phyloP scores from a whole-genome alignment of 257 asterid species.

The Nicotiana otophora region DNA sequence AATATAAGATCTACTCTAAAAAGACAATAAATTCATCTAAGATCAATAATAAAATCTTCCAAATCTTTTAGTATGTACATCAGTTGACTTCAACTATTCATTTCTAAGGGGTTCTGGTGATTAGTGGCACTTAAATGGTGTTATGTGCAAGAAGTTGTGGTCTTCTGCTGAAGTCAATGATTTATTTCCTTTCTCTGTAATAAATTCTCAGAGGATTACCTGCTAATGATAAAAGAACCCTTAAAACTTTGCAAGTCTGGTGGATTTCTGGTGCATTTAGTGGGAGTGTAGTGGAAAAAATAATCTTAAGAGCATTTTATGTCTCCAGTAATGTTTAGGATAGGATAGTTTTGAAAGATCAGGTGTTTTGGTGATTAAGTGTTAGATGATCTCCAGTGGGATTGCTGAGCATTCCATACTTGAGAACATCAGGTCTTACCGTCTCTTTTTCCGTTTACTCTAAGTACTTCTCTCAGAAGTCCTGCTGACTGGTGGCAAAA shows the following conservation, averaged over 20 bases:
- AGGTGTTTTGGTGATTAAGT: not conserved
- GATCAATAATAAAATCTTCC: not conserved
- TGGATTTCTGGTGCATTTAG: not conserved
- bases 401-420: not conserved
- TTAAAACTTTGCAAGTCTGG: not conserved
- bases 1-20: not conserved
- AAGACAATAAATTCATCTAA: not conserved
- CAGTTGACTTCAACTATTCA: not conserved
- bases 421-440: not conserved
- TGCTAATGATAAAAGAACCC: not conserved
- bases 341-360: not conserved
- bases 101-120: not conserved
- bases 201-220: not conserved
- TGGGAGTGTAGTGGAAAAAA: not conserved
- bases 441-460: not conserved
- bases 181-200: not conserved
- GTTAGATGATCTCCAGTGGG: not conserved
- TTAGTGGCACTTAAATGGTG: not conserved
- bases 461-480: not conserved
- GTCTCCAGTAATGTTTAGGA: not conserved
- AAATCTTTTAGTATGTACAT: not conserved
- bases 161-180: not conserved
- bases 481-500: not conserved
- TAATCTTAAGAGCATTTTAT: not conserved
- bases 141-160: not conserved